These are phyloP conservation scores for Rhizopus delemar DNA, from an alignment of 371 early-diverging fungal genomes.

Conservation along the genomic window DNA sequence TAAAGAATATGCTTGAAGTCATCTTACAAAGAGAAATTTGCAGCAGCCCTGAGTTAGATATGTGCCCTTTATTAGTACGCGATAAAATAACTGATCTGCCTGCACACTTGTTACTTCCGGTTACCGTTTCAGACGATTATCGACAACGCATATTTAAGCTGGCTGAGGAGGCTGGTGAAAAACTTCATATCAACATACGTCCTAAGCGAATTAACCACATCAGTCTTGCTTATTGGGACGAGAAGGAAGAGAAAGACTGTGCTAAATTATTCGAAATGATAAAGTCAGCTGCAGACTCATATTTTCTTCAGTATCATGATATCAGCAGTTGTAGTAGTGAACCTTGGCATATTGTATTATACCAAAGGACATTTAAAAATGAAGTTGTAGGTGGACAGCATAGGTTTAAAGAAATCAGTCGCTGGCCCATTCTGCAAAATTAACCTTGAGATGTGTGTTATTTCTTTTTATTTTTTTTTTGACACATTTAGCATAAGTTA, in stretches of 20 bases:
- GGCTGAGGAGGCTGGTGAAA: slow-evolving; percentile 1
- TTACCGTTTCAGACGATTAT: slow-evolving; percentile 16
- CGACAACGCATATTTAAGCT: slow-evolving; percentile 13
- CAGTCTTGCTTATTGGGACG: slow-evolving; percentile 48
- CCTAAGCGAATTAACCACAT: slow-evolving; percentile 40
- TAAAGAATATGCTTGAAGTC: slow-evolving; percentile 3
- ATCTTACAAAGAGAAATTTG: neutral
- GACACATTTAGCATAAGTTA: too few relatives aligned
- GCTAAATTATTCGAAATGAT: slow-evolving; percentile 21
- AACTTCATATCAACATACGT: slow-evolving; percentile 16
- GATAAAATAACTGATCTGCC: slow-evolving; percentile 10
- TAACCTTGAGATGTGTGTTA: too few relatives aligned
- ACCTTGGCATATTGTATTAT: slow-evolving; percentile 40
- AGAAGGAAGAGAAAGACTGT: slow-evolving; percentile 12
- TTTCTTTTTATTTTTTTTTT: too few relatives aligned
- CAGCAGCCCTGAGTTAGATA: neutral
- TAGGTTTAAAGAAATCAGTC: slow-evolving; percentile 22
- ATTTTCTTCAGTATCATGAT: slow-evolving; percentile 2
- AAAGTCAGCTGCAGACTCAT: slow-evolving; percentile 12
- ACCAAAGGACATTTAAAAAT: slow-evolving; percentile 27
- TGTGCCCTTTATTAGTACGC: slow-evolving; percentile 9
- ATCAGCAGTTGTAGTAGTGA: neutral
- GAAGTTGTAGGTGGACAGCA: slow-evolving; percentile 24
- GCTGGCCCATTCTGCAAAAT: slow-evolving; percentile 16
- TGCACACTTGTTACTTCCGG: slow-evolving; percentile 33